phyloP scores from a whole-genome alignment of 768 basidiomycete species.

The Gymnopilus dilepis region DNA sequence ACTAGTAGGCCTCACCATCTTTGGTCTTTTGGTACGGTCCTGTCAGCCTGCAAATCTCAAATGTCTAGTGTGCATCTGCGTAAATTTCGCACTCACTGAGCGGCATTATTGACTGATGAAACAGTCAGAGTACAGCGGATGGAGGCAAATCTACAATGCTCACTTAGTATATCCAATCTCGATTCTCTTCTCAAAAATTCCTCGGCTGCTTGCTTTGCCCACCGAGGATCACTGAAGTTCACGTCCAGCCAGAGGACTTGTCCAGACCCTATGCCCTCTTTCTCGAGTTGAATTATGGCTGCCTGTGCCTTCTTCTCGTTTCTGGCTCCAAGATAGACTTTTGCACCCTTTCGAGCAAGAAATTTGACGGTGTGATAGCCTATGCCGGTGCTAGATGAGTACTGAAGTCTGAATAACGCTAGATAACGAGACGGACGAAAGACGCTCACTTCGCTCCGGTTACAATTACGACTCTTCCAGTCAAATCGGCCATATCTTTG shows the following conservation, averaged over 20 bases:
- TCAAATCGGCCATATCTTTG: conserved; percentile 45
- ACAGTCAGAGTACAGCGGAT: background rate
- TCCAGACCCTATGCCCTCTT: conserved; percentile 33
- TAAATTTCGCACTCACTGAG: conserved; percentile 21
- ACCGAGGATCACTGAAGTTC: conserved; percentile 42
- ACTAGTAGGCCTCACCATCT: conserved; percentile 24
- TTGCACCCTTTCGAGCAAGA: conserved; percentile 28
- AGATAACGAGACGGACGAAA: background rate
- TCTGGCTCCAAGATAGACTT: conserved; percentile 30
- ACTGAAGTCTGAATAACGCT: too few species aligned
- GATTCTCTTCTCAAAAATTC: conserved; percentile 47
- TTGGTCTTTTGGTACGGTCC: conserved; percentile 27
- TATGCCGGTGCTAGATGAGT: conserved; percentile 23
- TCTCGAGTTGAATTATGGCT: conserved; percentile 29
- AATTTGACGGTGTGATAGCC: conserved; percentile 49
- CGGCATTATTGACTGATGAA: conserved; percentile 32
- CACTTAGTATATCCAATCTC: conserved; percentile 33
- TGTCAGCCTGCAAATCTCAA: conserved; percentile 17
- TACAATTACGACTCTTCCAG: conserved; percentile 52
- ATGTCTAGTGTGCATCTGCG: background rate
- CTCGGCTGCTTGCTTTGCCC: conserved; percentile 40
- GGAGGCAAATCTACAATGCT: background rate
- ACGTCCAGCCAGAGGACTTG: conserved; percentile 48
- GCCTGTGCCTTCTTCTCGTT: conserved; percentile 26
- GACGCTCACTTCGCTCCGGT: conserved; percentile 58